Conservation (phyloP, 805 yeast species). For the Blastobotrys mokoenaii region DNA sequence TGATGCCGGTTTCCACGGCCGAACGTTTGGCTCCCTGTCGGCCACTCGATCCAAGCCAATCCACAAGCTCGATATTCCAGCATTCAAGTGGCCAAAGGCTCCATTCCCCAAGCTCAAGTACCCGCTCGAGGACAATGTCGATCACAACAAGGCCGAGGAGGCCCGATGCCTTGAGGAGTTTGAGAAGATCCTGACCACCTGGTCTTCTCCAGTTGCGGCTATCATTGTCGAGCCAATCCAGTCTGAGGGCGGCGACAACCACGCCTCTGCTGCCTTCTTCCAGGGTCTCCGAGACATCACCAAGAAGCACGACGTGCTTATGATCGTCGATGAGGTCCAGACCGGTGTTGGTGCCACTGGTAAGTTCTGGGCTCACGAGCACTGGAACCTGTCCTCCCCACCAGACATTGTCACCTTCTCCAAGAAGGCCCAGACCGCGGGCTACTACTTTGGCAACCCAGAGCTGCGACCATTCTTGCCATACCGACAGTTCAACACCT, state of each 20-base stretch:
- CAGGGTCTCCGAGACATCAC: constrained; percentile 76
- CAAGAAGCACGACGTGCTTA: constrained; percentile 55
- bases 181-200: constrained; percentile 56
- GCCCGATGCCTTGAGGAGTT: constrained; percentile 69
- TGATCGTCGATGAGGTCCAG: constrained; percentile 82
- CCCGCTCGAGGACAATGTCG: constrained; percentile 64
- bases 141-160: constrained; percentile 68
- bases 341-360: constrained; percentile 90
- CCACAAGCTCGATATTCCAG: constrained; percentile 81
- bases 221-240: constrained; percentile 85
- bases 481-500: constrained; percentile 88
- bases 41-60: constrained; percentile 91
- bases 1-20: constrained; percentile 87
- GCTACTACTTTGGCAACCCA: constrained; percentile 71
- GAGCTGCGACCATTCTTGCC: constrained; percentile 65
- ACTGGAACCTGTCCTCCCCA: constrained; percentile 63
- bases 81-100: constrained; percentile 96
- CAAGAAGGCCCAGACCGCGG: constrained; percentile 85
- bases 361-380: constrained; percentile 81
- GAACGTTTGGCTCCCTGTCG: constrained; percentile 85
- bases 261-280: constrained; percentile 69
- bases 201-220: constrained; percentile 78
- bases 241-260: constrained; percentile 90
- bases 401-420: constrained; percentile 84
- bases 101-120: constrained; percentile 79